Evolutionary conservation across 371 early-diverging fungal species (phyloP).

Genomic region (Agmasoma carcini): DNA sequence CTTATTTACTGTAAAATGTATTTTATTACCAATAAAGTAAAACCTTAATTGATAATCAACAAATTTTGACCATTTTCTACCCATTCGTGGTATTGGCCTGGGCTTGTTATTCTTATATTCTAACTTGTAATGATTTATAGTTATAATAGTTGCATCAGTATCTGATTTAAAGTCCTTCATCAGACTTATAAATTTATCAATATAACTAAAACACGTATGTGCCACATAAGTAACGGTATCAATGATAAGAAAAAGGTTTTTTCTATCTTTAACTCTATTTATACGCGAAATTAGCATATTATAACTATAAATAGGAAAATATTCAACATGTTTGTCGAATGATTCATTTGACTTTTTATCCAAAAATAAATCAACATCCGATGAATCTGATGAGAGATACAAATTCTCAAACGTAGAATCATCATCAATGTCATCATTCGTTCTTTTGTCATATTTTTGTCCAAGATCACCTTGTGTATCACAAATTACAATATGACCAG

Average conservation of each 20-base stretch:
- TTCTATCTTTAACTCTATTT: neutral
- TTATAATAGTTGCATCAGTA: constrained; percentile 10
- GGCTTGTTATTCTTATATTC: neutral
- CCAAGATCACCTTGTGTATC: constrained; percentile 8
- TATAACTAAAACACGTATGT: neutral
- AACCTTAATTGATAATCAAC: neutral
- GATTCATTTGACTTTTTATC: neutral
- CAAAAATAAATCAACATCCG: neutral
- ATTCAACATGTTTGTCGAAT: no score
- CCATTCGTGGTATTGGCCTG: constrained; percentile 5
- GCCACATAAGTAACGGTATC: constrained; percentile 15
- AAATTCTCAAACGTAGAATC: neutral
- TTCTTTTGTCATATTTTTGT: neutral
- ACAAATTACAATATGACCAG: neutral
- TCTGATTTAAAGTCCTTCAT: constrained; percentile 12
- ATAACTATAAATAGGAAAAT: neutral
- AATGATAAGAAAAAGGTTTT: constrained; percentile 5
- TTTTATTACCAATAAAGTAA: no score
- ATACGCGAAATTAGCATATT: constrained; percentile 2
- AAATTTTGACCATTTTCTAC: neutral
- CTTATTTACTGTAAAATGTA: no score
- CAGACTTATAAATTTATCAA: neutral
- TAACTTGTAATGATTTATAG: constrained; percentile 17
- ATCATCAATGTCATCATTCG: neutral
- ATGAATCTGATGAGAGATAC: neutral